phyloP scores from a whole-genome alignment of 768 basidiomycete species.

The Amanita polypyramis region DNA sequence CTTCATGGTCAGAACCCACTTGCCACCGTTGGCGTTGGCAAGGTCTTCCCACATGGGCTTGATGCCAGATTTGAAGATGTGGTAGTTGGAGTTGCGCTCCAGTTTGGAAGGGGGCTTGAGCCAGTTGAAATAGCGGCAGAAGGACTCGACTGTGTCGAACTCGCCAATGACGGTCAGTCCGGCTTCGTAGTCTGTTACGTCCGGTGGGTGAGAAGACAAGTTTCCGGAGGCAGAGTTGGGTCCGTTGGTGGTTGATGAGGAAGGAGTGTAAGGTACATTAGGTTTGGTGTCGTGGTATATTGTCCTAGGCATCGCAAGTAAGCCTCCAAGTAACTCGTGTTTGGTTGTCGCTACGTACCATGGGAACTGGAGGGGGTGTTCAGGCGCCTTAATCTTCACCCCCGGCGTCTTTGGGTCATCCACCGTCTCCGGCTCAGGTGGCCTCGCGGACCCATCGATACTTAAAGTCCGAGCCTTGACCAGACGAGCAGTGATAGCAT shows the following conservation, averaged over 20 bases:
- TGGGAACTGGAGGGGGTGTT: conserved; percentile 76
- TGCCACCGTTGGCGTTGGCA: conserved; percentile 85
- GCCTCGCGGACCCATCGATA: conserved; percentile 53
- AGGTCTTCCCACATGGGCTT: conserved; percentile 98
- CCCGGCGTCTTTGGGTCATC: conserved; percentile 81
- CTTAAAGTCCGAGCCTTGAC: conserved; percentile 61
- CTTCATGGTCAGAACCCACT: conserved; percentile 94
- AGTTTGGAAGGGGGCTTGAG: conserved; percentile 84
- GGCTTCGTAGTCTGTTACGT: conserved; percentile 73
- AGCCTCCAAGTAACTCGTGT: neutral
- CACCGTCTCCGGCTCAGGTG: conserved; percentile 69
- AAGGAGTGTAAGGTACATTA: conserved; percentile 51
- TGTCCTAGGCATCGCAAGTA: conserved; percentile 42
- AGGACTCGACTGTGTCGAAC: conserved; percentile 83
- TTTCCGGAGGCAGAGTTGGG: conserved; percentile 18
- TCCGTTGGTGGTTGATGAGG: conserved; percentile 15
- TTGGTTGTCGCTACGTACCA: conserved; percentile 42
- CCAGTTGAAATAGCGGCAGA: conserved; percentile 92
- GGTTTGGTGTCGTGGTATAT: conserved; percentile 84
- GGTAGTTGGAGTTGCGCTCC: conserved; percentile 87
- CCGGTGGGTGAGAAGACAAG: conserved; percentile 35
- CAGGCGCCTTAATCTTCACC: conserved; percentile 56
- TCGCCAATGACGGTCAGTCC: conserved; percentile 80
- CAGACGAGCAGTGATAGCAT: conserved; percentile 74
- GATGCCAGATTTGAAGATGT: conserved; percentile 90